Percentiles rank a stretch among this genome's conserved stretches.
These are phyloP conservation scores for Kazachstania sp. DNA, from an alignment of 1,139 yeast genomes.

Conservation along the genomic window DNA sequence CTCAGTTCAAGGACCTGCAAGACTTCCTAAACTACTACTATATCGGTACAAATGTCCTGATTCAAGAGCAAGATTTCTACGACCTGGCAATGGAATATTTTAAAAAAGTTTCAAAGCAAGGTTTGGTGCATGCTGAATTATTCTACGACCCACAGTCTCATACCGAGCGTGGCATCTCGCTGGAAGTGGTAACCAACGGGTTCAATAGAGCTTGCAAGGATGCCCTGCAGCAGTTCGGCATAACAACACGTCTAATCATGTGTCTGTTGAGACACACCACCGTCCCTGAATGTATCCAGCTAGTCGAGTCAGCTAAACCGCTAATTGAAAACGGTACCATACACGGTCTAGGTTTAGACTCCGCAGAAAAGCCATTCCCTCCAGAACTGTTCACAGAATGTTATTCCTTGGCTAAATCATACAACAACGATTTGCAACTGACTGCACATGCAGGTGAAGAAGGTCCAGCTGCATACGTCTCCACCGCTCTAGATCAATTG, in stretches of 20 bases:
- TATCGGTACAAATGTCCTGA: constrained; percentile 66
- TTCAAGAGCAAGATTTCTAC: constrained; percentile 57
- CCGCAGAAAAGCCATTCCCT: constrained; percentile 68
- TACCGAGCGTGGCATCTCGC: constrained; percentile 51
- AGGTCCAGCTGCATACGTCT: constrained; percentile 61
- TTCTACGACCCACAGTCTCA: constrained; percentile 85
- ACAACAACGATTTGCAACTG: constrained; percentile 45
- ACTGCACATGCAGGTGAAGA: constrained; percentile 90
- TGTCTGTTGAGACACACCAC: constrained; percentile 71
- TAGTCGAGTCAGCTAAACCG: constrained; percentile 45
- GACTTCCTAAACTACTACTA: constrained; percentile 72
- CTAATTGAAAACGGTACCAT: constrained; percentile 48
- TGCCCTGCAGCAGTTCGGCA: constrained; percentile 50
- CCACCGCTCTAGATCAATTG: constrained; percentile 47
- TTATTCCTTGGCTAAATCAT: constrained; percentile 40
- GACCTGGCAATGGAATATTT: constrained; percentile 73
- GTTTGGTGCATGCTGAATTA: constrained; percentile 58
- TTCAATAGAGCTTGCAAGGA: constrained; percentile 53
- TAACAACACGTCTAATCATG: constrained; percentile 65
- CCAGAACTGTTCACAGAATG: constrained; percentile 59
- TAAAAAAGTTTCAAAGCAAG: constrained; percentile 50
- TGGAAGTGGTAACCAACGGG: constrained; percentile 56
- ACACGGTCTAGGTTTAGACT: constrained; percentile 69
- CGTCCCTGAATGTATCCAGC: constrained; percentile 44
- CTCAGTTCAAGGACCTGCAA: constrained; percentile 55